Conservation (phyloP, 768 basidiomycete genomes). For the Suillus discolor region DNA sequence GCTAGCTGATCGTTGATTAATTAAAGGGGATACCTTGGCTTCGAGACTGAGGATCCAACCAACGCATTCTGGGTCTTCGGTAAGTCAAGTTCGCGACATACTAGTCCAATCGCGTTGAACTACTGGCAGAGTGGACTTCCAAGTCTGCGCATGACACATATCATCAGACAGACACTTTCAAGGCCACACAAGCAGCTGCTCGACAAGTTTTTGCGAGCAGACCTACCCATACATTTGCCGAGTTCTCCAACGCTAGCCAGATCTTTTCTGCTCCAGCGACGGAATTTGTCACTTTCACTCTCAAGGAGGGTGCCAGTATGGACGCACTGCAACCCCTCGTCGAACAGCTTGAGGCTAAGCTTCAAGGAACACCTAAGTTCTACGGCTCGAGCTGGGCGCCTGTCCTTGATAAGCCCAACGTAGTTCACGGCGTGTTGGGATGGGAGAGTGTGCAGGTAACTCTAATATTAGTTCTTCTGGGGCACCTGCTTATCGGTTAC, state of each 20-base stretch:
- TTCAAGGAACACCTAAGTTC: slow-evolving; percentile 24
- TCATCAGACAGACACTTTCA: slow-evolving; percentile 13
- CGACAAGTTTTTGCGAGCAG: slow-evolving; percentile 22
- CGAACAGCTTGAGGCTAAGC: slow-evolving; percentile 20
- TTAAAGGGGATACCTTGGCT: slow-evolving; percentile 25
- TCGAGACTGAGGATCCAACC: slow-evolving; percentile 28
- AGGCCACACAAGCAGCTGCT: slow-evolving; percentile 3
- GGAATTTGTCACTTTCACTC: slow-evolving; percentile 36
- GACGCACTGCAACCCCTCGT: slow-evolving; percentile 25
- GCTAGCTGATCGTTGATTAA: slow-evolving; percentile 7
- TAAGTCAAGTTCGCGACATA: slow-evolving; percentile 15
- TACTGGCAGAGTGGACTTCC: slow-evolving; percentile 27
- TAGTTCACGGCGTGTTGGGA: slow-evolving; percentile 35
- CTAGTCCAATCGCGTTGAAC: not conserved
- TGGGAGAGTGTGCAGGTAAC: slow-evolving; percentile 39
- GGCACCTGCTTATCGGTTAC: slow-evolving; percentile 2
- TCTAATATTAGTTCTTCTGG: not conserved
- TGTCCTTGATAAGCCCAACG: slow-evolving; percentile 19
- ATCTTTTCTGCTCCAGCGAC: slow-evolving; percentile 30
- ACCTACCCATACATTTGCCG: slow-evolving; percentile 18
- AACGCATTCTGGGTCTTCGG: slow-evolving; percentile 29
- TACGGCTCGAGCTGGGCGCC: slow-evolving; percentile 34
- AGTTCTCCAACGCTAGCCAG: slow-evolving; percentile 24
- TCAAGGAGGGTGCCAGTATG: slow-evolving; percentile 26
- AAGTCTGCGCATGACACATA: slow-evolving; percentile 22